These are phyloP conservation scores for Collybia sp. DNA, from an alignment of 768 basidiomycete species.

Conservation along the genomic window DNA sequence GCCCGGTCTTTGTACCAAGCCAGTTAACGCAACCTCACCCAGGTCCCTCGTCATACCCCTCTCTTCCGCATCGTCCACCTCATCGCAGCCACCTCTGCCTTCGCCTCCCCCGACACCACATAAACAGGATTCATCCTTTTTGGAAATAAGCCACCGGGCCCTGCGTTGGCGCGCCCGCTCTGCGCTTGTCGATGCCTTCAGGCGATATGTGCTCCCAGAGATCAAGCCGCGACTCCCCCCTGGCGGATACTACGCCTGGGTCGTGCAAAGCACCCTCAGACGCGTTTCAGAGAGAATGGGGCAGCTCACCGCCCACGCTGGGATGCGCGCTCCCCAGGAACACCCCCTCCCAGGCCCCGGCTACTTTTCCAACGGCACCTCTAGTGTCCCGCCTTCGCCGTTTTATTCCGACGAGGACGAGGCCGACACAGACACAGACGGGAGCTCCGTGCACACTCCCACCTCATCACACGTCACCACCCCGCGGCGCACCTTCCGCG, in stretches of 20 bases:
- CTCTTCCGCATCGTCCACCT: conserved; percentile 15
- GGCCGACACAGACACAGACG: conserved; percentile 36
- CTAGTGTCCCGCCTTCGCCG: conserved; percentile 24
- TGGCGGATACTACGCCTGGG: conserved; percentile 47
- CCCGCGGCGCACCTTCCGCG: conserved; percentile 15
- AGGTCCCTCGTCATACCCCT: conserved; percentile 23
- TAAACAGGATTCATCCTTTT: conserved; percentile 17
- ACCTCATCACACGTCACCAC: conserved; percentile 23
- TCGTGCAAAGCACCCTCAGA: conserved; percentile 49
- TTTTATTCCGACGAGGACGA: conserved; percentile 33
- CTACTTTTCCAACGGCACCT: conserved; percentile 24
- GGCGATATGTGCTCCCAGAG: conserved; percentile 54
- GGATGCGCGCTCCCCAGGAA: conserved; percentile 8
- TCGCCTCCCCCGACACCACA: conserved; percentile 24
- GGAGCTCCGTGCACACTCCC: conserved; percentile 45
- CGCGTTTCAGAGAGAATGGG: conserved; percentile 37
- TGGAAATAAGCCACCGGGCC: conserved; percentile 28
- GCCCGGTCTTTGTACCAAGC: conserved; percentile 13
- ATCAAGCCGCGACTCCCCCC: conserved; percentile 32
- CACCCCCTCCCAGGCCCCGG: conserved; percentile 15
- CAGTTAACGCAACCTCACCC: conserved; percentile 16
- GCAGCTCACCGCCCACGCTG: conserved; percentile 33
- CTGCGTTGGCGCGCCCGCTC: conserved; percentile 64
- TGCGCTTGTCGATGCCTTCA: conserved; percentile 61
- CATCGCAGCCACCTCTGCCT: conserved; percentile 23